phyloP scores from a whole-genome alignment of 169 alveolate genomes.

The Eimeria sp. region DNA sequence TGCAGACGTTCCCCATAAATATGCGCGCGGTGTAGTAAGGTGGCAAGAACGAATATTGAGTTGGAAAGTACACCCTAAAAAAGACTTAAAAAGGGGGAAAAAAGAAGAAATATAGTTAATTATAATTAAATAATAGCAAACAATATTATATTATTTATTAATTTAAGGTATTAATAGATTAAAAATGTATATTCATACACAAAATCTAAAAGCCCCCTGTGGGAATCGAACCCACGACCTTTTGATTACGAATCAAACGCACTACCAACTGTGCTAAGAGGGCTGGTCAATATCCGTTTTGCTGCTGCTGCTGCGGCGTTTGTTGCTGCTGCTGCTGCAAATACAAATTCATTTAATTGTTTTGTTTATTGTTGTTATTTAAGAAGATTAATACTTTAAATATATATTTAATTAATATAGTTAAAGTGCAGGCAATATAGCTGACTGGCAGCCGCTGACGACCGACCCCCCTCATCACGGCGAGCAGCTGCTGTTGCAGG shows the following conservation, averaged over 20 bases:
- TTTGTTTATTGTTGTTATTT: neutral
- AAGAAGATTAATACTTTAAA: neutral
- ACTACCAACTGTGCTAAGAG: conserved; percentile 83
- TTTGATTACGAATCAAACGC: conserved; percentile 84
- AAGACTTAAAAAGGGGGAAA: no score
- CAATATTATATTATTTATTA: no score
- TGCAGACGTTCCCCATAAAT: neutral
- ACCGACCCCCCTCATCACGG: no score
- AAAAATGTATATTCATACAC: neutral
- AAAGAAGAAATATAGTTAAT: neutral
- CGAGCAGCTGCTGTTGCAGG: no score
- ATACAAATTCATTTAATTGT: neutral
- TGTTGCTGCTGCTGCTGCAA: neutral
- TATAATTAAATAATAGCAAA: no score
- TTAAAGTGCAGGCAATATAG: no score
- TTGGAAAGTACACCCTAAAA: no score
- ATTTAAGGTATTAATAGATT: no score
- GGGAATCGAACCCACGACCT: conserved; percentile 85
- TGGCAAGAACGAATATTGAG: no score
- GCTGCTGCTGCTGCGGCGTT: no score
- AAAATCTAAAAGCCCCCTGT: conserved; percentile 73
- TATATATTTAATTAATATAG: neutral
- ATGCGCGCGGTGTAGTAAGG: no score
- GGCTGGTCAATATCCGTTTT: neutral
- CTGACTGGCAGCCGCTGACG: no score